A percentile compares a stretch with the other conserved stretches of the same genome.
Evolutionary conservation across 805 yeast species (phyloP).

Genomic region (Hagleromyces aurorensis): DNA sequence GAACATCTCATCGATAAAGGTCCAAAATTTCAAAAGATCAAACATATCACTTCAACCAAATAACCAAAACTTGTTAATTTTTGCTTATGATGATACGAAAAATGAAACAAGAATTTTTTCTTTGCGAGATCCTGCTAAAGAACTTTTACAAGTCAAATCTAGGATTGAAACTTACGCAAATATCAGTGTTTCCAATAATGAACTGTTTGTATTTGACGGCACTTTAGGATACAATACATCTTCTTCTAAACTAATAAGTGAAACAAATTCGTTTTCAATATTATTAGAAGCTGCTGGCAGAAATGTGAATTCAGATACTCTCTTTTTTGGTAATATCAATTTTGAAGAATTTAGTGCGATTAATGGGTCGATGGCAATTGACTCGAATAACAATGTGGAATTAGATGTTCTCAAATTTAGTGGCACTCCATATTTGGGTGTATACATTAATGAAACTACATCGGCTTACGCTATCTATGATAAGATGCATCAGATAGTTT

Average conservation of each 20-base stretch:
- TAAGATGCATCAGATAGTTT: constrained; percentile 20
- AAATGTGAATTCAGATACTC: constrained; percentile 26
- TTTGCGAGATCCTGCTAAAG: too few relatives aligned
- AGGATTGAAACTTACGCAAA: constrained; percentile 13
- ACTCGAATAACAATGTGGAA: constrained; percentile 11
- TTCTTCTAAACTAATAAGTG: constrained; percentile 13
- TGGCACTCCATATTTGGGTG: constrained; percentile 28
- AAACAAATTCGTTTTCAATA: constrained; percentile 20
- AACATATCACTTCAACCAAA: too few relatives aligned
- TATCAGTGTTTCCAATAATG: constrained; percentile 14
- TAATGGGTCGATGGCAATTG: constrained; percentile 14
- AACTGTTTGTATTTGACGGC: constrained; percentile 21
- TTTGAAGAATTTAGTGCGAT: constrained; percentile 12
- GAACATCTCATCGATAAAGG: too few relatives aligned
- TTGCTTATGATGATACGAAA: too few relatives aligned
- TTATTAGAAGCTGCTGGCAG: constrained; percentile 24
- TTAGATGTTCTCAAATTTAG: constrained; percentile 1
- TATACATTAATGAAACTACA: constrained; percentile 39
- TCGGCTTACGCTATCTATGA: constrained; percentile 58
- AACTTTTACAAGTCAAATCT: too few relatives aligned
- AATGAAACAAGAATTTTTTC: too few relatives aligned
- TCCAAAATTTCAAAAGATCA: too few relatives aligned
- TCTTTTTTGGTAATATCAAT: constrained; percentile 29
- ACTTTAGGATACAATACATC: constrained; percentile 26
- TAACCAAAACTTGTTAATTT: too few relatives aligned